Conservation (phyloP, 148 eudicot genomes). For the Rhododendron williamsianum region DNA sequence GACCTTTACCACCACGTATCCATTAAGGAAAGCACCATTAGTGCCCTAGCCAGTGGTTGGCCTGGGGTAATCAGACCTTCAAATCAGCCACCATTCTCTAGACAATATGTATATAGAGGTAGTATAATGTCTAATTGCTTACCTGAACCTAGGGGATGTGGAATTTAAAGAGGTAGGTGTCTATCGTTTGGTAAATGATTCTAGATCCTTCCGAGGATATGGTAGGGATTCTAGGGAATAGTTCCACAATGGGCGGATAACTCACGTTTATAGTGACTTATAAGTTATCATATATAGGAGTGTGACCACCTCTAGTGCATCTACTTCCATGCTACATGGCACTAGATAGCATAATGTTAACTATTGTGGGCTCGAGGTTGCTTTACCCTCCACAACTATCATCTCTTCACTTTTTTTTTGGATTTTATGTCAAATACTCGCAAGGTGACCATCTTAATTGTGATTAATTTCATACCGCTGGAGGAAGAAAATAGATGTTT, state of each 20-base stretch:
- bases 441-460: not conserved
- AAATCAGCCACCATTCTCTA: not conserved
- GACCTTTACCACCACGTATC: not conserved
- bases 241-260: not conserved
- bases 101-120: not conserved
- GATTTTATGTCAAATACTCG: not conserved
- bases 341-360: not conserved
- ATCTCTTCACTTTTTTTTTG: not conserved
- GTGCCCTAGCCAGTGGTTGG: not conserved
- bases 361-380: not conserved
- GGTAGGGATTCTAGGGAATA: not conserved
- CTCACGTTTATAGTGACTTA: not conserved
- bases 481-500: not conserved
- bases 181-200: not conserved
- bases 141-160: not conserved
- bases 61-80: not conserved
- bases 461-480: not conserved
- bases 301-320: not conserved
- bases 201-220: not conserved
- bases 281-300: not conserved
- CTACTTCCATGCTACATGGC: not conserved
- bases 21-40: not conserved
- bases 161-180: not conserved
- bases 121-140: not conserved
- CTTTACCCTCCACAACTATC: not conserved